Evolutionary conservation across 2,329 filamentous ascomycete genomes (phyloP).

Genomic region (Paraconiothyrium sp.): DNA sequence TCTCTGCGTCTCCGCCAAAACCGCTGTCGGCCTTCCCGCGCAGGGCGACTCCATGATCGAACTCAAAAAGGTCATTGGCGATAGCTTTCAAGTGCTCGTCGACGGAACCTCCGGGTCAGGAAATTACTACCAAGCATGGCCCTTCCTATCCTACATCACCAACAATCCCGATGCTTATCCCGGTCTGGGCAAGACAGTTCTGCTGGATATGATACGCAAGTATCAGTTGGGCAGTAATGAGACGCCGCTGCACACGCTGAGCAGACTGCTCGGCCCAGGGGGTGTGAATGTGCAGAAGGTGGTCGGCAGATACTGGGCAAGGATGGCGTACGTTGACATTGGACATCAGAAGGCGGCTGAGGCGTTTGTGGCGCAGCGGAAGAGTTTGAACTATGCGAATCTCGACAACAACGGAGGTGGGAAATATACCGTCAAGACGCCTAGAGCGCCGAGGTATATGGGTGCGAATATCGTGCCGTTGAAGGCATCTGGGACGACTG

Average conservation of each 20-base stretch:
- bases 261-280: constrained; percentile 47
- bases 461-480: constrained; percentile 61
- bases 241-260: constrained; percentile 60
- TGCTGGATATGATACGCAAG: constrained; percentile 48
- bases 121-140: constrained; percentile 65
- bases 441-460: constrained; percentile 59
- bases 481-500: constrained; percentile 43
- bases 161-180: constrained; percentile 58
- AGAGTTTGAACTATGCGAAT: constrained; percentile 55
- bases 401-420: constrained; percentile 50
- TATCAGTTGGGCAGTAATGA: constrained; percentile 59
- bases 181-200: constrained; percentile 27
- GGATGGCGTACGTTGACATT: constrained; percentile 64
- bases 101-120: constrained; percentile 55
- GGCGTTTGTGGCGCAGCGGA: constrained; percentile 50
- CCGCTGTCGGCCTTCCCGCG: constrained; percentile 28
- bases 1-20: constrained; percentile 54
- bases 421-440: constrained; percentile 56
- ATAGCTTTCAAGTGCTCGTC: constrained; percentile 60
- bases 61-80: constrained; percentile 57
- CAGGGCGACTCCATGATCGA: constrained; percentile 53
- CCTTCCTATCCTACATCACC: constrained; percentile 60
- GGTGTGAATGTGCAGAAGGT: constrained; percentile 49
- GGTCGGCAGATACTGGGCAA: constrained; percentile 62
- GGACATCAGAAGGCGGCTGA: constrained; percentile 55